Evolutionary conservation across 305 asterid species (phyloP).

Genomic region (Rubia balearica): DNA sequence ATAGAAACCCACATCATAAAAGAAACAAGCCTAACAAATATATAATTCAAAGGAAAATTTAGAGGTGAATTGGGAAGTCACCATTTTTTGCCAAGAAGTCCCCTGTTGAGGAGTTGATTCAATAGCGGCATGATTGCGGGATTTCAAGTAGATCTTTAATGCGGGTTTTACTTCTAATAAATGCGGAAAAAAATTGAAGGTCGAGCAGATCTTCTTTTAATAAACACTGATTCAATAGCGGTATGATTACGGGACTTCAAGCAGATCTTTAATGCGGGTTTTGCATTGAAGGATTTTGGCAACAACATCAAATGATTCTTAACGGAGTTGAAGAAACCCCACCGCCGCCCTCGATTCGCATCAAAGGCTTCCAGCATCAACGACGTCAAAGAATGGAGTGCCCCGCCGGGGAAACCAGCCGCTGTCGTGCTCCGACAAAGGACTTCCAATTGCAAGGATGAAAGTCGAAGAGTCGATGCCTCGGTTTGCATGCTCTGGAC

Average conservation of each 20-base stretch:
- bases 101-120: conserved; percentile 25
- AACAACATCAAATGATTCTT: too few species aligned
- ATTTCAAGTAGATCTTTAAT: not conserved
- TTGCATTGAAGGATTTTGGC: not conserved
- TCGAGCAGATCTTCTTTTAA: too few species aligned
- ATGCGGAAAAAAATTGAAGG: too few species aligned
- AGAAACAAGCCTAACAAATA: not conserved
- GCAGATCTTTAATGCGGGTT: not conserved
- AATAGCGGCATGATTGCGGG: conserved; percentile 11
- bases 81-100: conserved; percentile 26
- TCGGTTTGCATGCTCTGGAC: too few species aligned
- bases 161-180: not conserved
- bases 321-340: too few species aligned
- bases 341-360: too few species aligned
- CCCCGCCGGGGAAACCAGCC: too few species aligned
- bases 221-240: conserved; percentile 15
- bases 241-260: not conserved
- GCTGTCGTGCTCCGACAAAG: too few species aligned
- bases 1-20: not conserved
- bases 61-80: conserved; percentile 3
- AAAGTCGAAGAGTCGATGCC: too few species aligned
- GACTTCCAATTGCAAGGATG: too few species aligned
- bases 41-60: not conserved
- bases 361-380: too few species aligned
- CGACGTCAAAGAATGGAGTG: too few species aligned